Conservation (phyloP, 768 basidiomycete species). For the Mrakia blollopis region DNA sequence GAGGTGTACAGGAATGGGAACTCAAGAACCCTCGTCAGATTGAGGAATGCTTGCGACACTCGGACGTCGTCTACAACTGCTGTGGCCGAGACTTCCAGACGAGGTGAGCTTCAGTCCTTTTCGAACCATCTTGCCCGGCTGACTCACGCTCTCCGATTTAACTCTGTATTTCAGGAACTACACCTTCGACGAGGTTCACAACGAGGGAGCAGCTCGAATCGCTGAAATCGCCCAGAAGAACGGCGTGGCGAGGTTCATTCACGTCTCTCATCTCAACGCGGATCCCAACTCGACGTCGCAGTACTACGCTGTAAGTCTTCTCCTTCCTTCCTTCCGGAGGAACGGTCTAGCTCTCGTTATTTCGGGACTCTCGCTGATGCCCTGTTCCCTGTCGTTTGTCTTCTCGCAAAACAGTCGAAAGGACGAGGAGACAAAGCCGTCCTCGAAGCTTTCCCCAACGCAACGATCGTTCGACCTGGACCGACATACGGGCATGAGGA, state of each 20-base stretch:
- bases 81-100: slow-evolving; percentile 92
- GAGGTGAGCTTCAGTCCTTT: no score
- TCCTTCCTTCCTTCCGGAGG: not conserved
- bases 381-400: no score
- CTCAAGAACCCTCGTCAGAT: slow-evolving; percentile 83
- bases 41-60: slow-evolving; percentile 87
- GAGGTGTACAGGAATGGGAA: slow-evolving; percentile 77
- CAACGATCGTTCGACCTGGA: slow-evolving; percentile 82
- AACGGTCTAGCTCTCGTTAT: not conserved
- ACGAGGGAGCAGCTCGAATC: slow-evolving; percentile 63
- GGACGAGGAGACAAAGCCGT: slow-evolving; percentile 84
- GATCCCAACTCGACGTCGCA: slow-evolving; percentile 66
- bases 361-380: not conserved
- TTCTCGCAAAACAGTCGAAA: slow-evolving; percentile 51
- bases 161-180: slow-evolving; percentile 63
- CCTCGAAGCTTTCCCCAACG: slow-evolving; percentile 70
- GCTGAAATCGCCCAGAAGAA: slow-evolving; percentile 70
- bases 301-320: slow-evolving; percentile 59
- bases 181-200: slow-evolving; percentile 72
- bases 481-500: slow-evolving; percentile 93
- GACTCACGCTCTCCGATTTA: not conserved
- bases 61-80: slow-evolving; percentile 94
- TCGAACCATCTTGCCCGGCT: no score
- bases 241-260: slow-evolving; percentile 80
- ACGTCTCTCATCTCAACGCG: slow-evolving; percentile 93